phyloP scores from a whole-genome alignment of 108 stramenopile genomes.

The Fistulifera pelliculosa region DNA sequence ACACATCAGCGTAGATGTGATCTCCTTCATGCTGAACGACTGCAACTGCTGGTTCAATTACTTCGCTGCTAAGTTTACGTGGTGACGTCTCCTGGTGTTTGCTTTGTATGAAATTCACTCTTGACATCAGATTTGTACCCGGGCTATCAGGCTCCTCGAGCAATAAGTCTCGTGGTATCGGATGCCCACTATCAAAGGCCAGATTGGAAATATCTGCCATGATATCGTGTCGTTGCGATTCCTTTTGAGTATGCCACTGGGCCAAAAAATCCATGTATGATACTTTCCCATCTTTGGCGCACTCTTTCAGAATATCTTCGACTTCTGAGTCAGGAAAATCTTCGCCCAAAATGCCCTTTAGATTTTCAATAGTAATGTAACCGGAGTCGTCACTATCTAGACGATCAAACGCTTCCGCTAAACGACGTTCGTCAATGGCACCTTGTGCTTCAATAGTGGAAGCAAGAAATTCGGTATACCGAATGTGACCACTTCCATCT shows the following conservation, averaged over 20 bases:
- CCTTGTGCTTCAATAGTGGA: conserved; percentile 71
- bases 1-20: too few species aligned
- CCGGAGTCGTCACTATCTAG: conserved; percentile 73
- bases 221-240: background rate
- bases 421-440: conserved; percentile 40
- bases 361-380: conserved; percentile 46
- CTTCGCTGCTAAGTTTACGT: too few species aligned
- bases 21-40: too few species aligned
- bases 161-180: too few species aligned
- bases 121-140: too few species aligned
- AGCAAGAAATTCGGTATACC: conserved; percentile 72
- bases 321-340: conserved; percentile 36
- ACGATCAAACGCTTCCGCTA: conserved; percentile 74
- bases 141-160: too few species aligned
- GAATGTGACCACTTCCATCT: conserved; percentile 53
- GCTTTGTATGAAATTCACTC: too few species aligned
- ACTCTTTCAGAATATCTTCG: conserved; percentile 84
- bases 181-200: background rate
- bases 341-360: conserved; percentile 35
- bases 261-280: conserved; percentile 46
- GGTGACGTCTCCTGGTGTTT: too few species aligned
- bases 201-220: background rate
- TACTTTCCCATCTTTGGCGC: conserved; percentile 75
- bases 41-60: too few species aligned
- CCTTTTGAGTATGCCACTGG: conserved; percentile 9